A percentile compares a stretch with the other conserved stretches of the same genome.
These are phyloP conservation scores for Dryas integrifolia DNA, from an alignment of 331 rosid genomes.

Conservation along the genomic window DNA sequence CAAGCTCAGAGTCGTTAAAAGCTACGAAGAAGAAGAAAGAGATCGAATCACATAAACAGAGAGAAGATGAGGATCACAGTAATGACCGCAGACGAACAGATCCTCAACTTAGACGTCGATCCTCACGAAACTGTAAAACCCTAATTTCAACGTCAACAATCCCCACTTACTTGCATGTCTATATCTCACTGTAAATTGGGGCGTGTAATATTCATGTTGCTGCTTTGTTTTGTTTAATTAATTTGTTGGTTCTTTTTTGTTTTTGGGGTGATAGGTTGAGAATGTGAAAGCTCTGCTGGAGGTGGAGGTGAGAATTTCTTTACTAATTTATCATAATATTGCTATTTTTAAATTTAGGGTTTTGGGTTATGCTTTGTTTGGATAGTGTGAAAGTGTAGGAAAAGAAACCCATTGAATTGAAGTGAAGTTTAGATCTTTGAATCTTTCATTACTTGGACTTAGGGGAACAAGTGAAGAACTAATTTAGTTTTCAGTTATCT, in stretches of 20 bases:
- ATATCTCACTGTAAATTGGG: slow-evolving; percentile 4
- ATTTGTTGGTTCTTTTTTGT: slow-evolving; percentile 13
- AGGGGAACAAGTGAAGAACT: background rate
- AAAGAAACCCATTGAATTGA: background rate
- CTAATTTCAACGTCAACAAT: background rate
- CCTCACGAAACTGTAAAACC: slow-evolving; percentile 77
- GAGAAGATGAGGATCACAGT: slow-evolving; percentile 88
- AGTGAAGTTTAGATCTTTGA: slow-evolving; percentile 9
- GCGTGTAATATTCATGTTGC: background rate
- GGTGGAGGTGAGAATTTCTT: slow-evolving; percentile 69
- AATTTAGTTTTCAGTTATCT: background rate
- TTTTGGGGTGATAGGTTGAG: slow-evolving; percentile 53
- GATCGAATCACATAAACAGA: slow-evolving; percentile 29
- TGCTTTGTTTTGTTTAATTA: slow-evolving; percentile 5
- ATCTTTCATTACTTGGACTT: background rate
- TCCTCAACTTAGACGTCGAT: slow-evolving; percentile 76
- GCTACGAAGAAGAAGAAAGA: background rate
- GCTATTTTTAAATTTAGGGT: background rate
- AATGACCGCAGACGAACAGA: slow-evolving; percentile 84
- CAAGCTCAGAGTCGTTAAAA: background rate
- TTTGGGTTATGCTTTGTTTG: background rate
- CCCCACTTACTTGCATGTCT: background rate
- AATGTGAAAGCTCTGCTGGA: slow-evolving; percentile 91
- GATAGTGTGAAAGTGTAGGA: background rate
- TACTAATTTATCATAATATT: background rate